Percentiles rank a stretch among this genome's conserved stretches.
These are phyloP conservation scores for Aspergillus wentii DNA, from an alignment of 495 filamentous ascomycete genomes.

Conservation along the genomic window DNA sequence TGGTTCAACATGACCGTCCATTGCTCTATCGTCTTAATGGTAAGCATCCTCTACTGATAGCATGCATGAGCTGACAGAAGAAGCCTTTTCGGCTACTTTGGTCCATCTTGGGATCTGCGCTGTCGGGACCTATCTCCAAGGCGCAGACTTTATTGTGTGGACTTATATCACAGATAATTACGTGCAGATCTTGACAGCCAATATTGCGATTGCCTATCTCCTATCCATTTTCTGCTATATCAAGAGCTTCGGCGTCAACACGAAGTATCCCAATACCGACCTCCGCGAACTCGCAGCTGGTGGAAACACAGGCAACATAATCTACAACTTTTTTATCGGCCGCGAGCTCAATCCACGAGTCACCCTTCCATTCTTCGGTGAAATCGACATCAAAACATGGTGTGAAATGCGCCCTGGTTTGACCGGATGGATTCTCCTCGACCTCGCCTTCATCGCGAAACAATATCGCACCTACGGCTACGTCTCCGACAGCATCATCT, in stretches of 20 bases:
- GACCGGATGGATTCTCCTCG: slow-evolving; percentile 74
- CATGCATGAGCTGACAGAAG: too few relatives aligned
- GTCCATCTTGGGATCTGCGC: slow-evolving; percentile 54
- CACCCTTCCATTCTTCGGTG: slow-evolving; percentile 56
- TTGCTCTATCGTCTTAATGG: slow-evolving; percentile 79
- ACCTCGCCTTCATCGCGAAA: slow-evolving; percentile 70
- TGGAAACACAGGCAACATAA: slow-evolving; percentile 66
- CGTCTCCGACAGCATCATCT: slow-evolving; percentile 73
- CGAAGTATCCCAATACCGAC: slow-evolving; percentile 49
- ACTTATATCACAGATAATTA: slow-evolving; percentile 80
- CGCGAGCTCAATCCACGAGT: slow-evolving; percentile 87
- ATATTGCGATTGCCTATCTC: slow-evolving; percentile 60
- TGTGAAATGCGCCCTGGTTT: slow-evolving; percentile 80
- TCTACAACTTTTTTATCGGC: slow-evolving; percentile 91
- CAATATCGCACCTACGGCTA: slow-evolving; percentile 73
- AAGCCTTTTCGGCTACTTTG: slow-evolving; percentile 65
- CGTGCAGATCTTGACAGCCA: slow-evolving; percentile 68
- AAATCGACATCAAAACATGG: slow-evolving; percentile 77
- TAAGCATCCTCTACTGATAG: too few relatives aligned
- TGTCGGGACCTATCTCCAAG: slow-evolving; percentile 63
- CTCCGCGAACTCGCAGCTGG: slow-evolving; percentile 68
- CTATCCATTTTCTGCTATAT: slow-evolving; percentile 68
- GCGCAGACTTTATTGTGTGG: slow-evolving; percentile 73
- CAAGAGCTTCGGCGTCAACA: slow-evolving; percentile 60
- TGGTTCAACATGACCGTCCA: slow-evolving; percentile 60